Evolutionary conservation across 2,329 filamentous ascomycete genomes (phyloP).

Genomic region (Venturia effusa): DNA sequence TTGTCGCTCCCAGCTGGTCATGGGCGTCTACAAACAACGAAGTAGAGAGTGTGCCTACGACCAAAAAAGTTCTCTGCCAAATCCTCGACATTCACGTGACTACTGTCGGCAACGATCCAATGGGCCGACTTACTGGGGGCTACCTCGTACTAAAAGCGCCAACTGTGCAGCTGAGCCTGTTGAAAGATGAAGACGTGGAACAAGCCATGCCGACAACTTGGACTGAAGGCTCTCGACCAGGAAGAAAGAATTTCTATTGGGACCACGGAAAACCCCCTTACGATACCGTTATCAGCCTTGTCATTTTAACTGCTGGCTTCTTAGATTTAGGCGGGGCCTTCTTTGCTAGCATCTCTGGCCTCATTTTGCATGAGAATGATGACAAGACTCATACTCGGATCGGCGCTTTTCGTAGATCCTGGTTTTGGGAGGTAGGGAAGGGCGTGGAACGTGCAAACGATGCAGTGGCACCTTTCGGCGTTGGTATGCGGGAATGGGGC

Average conservation of each 20-base stretch:
- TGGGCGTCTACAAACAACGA: not conserved
- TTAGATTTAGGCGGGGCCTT: not conserved
- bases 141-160: not conserved
- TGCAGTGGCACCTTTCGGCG: too few relatives aligned
- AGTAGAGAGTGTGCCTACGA: not conserved
- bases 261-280: not conserved
- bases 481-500: too few relatives aligned
- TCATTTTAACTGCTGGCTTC: too few relatives aligned
- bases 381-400: not conserved
- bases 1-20: not conserved
- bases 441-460: too few relatives aligned
- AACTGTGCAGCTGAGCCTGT: not conserved
- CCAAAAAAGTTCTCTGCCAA: slow-evolving; percentile 11
- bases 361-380: not conserved
- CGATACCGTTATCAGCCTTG: not conserved
- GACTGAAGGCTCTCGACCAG: too few relatives aligned
- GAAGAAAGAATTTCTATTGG: not conserved
- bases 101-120: not conserved
- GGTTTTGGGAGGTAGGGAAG: too few relatives aligned
- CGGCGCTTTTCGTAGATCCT: too few relatives aligned
- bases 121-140: not conserved
- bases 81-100: not conserved
- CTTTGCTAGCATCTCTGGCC: not conserved
- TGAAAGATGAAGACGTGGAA: too few relatives aligned
- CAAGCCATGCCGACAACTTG: too few relatives aligned